Percentiles rank a stretch among this genome's conserved stretches.
phyloP scores from a whole-genome alignment of 75 land plant genomes.

The Cryptomeria japonica region DNA sequence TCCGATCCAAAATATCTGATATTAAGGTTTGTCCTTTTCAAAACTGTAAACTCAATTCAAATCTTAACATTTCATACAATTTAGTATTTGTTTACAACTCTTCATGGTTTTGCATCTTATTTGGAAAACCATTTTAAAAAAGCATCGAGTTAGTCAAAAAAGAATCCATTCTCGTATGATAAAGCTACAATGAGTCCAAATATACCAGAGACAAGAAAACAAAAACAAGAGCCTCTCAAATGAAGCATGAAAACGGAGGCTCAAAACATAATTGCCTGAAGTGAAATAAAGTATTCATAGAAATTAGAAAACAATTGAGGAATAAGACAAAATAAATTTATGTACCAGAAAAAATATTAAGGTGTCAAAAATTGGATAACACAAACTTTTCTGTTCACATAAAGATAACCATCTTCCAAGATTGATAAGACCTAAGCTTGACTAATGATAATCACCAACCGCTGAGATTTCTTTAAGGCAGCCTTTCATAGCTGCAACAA shows the following conservation, averaged over 20 bases:
- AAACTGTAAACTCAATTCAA: neutral
- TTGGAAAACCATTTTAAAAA: neutral
- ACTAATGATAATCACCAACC: neutral
- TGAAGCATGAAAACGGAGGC: neutral
- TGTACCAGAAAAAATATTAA: neutral
- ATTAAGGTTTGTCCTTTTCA: neutral
- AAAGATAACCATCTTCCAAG: neutral
- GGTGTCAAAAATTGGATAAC: neutral
- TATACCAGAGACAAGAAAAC: neutral
- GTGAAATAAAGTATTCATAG: too few relatives aligned
- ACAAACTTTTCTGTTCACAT: neutral
- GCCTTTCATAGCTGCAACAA: neutral
- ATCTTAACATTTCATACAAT: neutral
- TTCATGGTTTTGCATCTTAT: neutral
- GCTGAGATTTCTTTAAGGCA: neutral
- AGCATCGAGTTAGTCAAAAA: neutral
- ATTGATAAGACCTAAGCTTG: too few relatives aligned
- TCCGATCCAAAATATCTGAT: neutral
- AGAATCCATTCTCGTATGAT: neutral
- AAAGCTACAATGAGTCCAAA: neutral
- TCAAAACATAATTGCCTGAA: too few relatives aligned
- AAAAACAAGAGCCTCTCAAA: neutral
- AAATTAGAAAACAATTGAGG: too few relatives aligned
- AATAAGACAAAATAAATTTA: too few relatives aligned
- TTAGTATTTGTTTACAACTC: neutral